Conservation (phyloP, 306 rosid species). For the Acmispon strigosus region DNA sequence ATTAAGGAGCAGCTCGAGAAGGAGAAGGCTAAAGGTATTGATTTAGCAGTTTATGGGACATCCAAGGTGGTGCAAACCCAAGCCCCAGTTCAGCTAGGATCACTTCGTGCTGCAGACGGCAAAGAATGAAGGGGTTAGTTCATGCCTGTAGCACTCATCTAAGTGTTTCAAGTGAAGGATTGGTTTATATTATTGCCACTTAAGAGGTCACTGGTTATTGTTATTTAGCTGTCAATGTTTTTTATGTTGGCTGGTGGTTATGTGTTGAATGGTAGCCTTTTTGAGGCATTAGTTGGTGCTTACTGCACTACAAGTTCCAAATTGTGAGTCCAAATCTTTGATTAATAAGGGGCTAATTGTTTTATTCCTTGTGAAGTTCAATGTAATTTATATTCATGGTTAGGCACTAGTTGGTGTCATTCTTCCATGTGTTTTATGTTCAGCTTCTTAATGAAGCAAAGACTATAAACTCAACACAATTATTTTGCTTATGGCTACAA, state of each 20-base stretch:
- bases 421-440: too few species aligned
- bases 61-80: conserved; percentile 96
- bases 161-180: not conserved
- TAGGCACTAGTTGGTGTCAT: too few species aligned
- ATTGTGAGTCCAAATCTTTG: not conserved
- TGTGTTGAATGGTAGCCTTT: not conserved
- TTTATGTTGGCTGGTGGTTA: conserved; percentile 11
- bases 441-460: too few species aligned
- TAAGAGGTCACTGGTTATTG: not conserved
- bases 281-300: not conserved
- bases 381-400: not conserved
- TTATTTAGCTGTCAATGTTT: conserved; percentile 8
- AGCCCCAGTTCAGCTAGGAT: conserved; percentile 95
- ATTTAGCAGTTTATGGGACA: conserved; percentile 64
- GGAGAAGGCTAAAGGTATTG: conserved; percentile 67
- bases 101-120: conserved; percentile 91
- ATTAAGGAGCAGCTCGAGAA: conserved; percentile 96
- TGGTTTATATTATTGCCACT: not conserved
- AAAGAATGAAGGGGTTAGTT: conserved; percentile 48
- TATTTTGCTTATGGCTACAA: too few species aligned
- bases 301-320: not conserved
- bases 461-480: too few species aligned
- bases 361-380: not conserved
- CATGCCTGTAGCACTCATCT: not conserved
- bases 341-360: not conserved